Evolutionary conservation across 768 basidiomycete genomes (phyloP).

Genomic region (Termitomyces sp.): DNA sequence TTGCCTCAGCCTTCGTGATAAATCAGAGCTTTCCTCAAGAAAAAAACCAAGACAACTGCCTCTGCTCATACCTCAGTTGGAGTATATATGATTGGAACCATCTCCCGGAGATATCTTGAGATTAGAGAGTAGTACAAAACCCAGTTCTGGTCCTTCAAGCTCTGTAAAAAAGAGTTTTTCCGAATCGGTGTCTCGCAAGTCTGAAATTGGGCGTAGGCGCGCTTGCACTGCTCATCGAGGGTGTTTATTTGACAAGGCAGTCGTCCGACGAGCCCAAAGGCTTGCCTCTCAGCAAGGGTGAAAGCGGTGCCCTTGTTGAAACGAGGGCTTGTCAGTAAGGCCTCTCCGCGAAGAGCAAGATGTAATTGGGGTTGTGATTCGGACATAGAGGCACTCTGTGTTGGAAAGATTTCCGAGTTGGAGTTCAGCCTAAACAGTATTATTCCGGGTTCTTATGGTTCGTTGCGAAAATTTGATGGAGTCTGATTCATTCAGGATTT

Average conservation of each 20-base stretch:
- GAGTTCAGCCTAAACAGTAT: background rate
- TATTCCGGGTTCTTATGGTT: background rate
- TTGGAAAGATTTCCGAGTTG: background rate
- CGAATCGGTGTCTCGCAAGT: constrained; percentile 28
- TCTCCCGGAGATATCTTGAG: constrained; percentile 51
- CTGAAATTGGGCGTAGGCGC: constrained; percentile 65
- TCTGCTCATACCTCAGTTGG: constrained; percentile 57
- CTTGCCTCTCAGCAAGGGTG: constrained; percentile 57
- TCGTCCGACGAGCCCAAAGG: constrained; percentile 56
- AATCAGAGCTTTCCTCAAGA: background rate
- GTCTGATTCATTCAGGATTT: too few species aligned
- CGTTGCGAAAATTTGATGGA: too few species aligned
- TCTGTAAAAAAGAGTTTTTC: constrained; percentile 76
- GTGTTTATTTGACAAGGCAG: constrained; percentile 44
- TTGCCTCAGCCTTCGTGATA: constrained; percentile 66
- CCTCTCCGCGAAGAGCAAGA: constrained; percentile 57
- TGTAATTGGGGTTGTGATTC: background rate
- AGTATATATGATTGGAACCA: constrained; percentile 75
- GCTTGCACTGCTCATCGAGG: constrained; percentile 69
- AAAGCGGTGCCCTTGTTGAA: constrained; percentile 85
- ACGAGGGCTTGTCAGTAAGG: constrained; percentile 57
- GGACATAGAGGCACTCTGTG: background rate
- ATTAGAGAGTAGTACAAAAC: constrained; percentile 74
- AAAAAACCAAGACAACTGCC: background rate
- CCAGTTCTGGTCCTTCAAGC: constrained; percentile 76